phyloP scores from a whole-genome alignment of 73 alveolate species.

The Paramecium primaurelia region DNA sequence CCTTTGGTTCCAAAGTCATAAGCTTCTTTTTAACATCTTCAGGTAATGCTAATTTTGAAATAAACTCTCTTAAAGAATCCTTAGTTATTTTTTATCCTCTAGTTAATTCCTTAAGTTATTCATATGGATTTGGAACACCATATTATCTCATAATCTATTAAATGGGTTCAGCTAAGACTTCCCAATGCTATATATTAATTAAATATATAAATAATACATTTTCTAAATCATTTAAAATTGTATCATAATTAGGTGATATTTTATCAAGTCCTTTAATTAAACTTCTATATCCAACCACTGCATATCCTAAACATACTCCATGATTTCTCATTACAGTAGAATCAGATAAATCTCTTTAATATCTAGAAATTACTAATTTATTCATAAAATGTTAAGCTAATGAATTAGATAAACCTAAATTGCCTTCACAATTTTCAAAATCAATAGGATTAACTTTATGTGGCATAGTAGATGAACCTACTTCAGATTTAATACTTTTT shows the following conservation, averaged over 20 bases:
- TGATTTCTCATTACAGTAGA: slow-evolving; percentile 91
- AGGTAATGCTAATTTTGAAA: slow-evolving; percentile 61
- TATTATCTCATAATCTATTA: slow-evolving; percentile 86
- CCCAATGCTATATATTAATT: slow-evolving; percentile 70
- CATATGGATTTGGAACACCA: slow-evolving; percentile 80
- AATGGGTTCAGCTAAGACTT: slow-evolving; percentile 88
- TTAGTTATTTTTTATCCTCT: slow-evolving; percentile 80
- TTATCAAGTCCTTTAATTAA: slow-evolving; percentile 78
- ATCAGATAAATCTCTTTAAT: slow-evolving; percentile 88
- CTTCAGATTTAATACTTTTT: slow-evolving; percentile 74
- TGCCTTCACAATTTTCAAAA: slow-evolving; percentile 94
- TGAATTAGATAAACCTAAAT: slow-evolving; percentile 84
- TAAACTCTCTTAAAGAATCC: slow-evolving; percentile 62
- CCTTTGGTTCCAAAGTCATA: slow-evolving; percentile 68
- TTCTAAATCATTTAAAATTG: slow-evolving; percentile 66
- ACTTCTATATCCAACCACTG: slow-evolving; percentile 70
- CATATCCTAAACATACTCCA: slow-evolving; percentile 83
- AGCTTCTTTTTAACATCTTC: slow-evolving; percentile 65
- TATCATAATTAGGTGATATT: slow-evolving; percentile 75
- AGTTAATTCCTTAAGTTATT: slow-evolving; percentile 80
- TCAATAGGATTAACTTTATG: slow-evolving; percentile 92
- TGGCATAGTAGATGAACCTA: slow-evolving; percentile 96
- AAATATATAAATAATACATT: not conserved
- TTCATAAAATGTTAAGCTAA: slow-evolving; percentile 67
- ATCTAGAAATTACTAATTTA: slow-evolving; percentile 85